Base-by-base conservation (phyloP, 306 rosid species). In the Fragaria vesca region DNA sequence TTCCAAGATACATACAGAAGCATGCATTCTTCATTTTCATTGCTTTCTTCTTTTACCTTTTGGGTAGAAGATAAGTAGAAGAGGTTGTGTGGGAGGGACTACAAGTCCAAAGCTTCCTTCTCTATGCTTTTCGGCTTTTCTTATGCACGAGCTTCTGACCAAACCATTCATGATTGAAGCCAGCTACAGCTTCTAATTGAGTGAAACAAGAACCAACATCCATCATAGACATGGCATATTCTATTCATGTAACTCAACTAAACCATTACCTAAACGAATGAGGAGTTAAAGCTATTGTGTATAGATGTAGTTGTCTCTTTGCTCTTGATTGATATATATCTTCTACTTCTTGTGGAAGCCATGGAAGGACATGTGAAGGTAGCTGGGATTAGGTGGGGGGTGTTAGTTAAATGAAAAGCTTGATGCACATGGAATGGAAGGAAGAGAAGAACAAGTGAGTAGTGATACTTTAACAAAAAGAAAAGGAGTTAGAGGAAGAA, bases 331-430 rank as follows among this genome's bases (percentile, higher is more conserved):
- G 66, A 32, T 30, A 47, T 80, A 45, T 15, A n/a, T 73, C 8
- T 48, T 20, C 50, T 55, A 30, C 36, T 38, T 47, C 6, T 54
- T 65, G 36, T 60, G 18, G 34, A 78, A 70, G 83, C 46, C 42
- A 80, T 48, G 63, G 73, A 67, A 4, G 61, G 77, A 76, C 76
- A 79, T 71, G 75, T 66, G 75, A 81, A 65, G 34, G 57, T 24
- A 21, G 80, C 24, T 12, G 69, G 58, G 83, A 79, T 81, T 87
- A 81, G 86, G 84, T 87, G 72, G 17, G 72, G 73, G 32, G 60
- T 75, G 78, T 70, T 80, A 9, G 73, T 78, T 76, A 24, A 45
- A 46, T 45, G 79, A 38, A 79, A 77, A 67, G 71, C 26, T 20
- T 51, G 66, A 46, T 45, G 81, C 82, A 83, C 81, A 76, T 82